Evolutionary conservation across 306 rosid genomes (phyloP).

Genomic region (Inga leiocalycina): DNA sequence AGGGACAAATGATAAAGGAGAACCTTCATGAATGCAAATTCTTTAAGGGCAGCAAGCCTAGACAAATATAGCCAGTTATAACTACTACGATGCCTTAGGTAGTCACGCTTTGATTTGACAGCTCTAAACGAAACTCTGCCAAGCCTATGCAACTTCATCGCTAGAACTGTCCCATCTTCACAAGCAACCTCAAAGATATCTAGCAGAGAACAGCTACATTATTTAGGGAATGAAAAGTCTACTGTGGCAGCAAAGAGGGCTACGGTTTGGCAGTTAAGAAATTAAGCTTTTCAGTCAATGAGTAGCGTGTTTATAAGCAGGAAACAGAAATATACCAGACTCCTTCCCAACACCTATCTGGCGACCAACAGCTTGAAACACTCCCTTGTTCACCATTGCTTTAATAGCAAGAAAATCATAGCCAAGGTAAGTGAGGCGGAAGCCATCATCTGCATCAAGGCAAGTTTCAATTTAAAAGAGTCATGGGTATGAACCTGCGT

Average conservation of each 20-base stretch:
- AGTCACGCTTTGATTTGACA: slow-evolving; percentile 95
- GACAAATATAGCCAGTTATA: slow-evolving; percentile 92
- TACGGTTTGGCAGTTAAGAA: background rate
- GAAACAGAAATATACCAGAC: slow-evolving; percentile 58
- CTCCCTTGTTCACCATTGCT: slow-evolving; percentile 88
- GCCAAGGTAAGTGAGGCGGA: slow-evolving; percentile 92
- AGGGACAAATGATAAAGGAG: background rate
- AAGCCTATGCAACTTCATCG: slow-evolving; percentile 88
- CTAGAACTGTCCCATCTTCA: slow-evolving; percentile 85
- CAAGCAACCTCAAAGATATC: slow-evolving; percentile 93
- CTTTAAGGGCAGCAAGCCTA: slow-evolving; percentile 91
- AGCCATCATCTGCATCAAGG: slow-evolving; percentile 78
- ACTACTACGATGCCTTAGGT: slow-evolving; percentile 83
- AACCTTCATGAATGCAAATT: slow-evolving; percentile 96
- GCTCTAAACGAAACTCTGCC: slow-evolving; percentile 95
- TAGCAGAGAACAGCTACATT: slow-evolving; percentile 34
- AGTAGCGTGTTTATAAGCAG: background rate
- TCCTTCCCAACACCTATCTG: slow-evolving; percentile 98
- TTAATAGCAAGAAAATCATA: slow-evolving; percentile 97
- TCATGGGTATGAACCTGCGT: background rate
- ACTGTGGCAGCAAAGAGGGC: background rate
- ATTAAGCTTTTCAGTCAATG: background rate
- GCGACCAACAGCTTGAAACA: slow-evolving; percentile 82
- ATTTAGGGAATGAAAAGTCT: slow-evolving; percentile 2
- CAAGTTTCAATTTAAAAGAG: slow-evolving; percentile 13